Evolutionary conservation across 2,329 filamentous ascomycete species (phyloP).

Genomic region (Calonectria henricotiae): DNA sequence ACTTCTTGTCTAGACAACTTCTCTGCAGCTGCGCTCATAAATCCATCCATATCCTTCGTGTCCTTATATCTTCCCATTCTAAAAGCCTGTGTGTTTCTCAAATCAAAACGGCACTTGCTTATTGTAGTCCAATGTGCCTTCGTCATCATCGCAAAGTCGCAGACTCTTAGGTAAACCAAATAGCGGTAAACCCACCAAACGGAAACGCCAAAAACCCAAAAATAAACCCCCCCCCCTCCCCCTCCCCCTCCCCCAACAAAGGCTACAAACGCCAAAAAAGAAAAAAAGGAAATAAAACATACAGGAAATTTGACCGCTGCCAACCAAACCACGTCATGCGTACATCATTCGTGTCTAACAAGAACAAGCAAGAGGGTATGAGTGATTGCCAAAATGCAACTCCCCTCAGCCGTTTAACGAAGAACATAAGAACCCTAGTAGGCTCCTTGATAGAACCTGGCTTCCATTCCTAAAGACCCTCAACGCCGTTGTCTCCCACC

Average conservation of each 20-base stretch:
- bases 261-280: background rate
- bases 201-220: conserved; percentile 1
- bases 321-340: conserved; percentile 16
- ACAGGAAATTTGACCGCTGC: background rate
- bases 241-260: background rate
- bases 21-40: background rate
- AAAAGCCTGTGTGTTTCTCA: background rate
- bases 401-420: background rate
- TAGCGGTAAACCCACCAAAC: background rate
- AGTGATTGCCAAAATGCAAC: conserved; percentile 9
- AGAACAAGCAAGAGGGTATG: conserved; percentile 4
- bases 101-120: background rate
- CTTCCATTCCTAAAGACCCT: conserved; percentile 29
- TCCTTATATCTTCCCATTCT: background rate
- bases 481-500: conserved; percentile 42
- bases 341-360: conserved; percentile 30
- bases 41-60: too few relatives aligned
- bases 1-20: background rate
- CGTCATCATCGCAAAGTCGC: background rate
- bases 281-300: too few relatives aligned
- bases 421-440: conserved; percentile 10
- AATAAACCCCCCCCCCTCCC: too few relatives aligned
- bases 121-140: background rate
- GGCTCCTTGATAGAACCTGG: conserved; percentile 8
- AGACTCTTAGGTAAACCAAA: background rate